Percentiles rank a stretch among this genome's conserved stretches.
Conservation (phyloP, 1,284 basidiomycete genomes). For the Ceratobasidium sp. region DNA sequence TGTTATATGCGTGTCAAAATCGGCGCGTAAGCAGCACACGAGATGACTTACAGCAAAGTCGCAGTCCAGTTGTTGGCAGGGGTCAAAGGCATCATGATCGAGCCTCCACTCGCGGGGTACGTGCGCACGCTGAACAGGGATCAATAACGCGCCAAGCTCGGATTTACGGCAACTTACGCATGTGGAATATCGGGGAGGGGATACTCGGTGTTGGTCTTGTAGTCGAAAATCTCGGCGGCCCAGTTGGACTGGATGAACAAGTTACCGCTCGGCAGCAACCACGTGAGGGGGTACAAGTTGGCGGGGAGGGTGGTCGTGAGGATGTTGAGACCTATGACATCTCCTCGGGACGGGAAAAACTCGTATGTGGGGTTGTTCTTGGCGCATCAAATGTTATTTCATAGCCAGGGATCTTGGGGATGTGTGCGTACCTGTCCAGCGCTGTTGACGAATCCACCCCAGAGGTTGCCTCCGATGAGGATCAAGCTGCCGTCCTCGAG, state of each 20-base stretch:
- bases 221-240: constrained; percentile 60
- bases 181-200: constrained; percentile 35
- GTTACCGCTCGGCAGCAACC: constrained; percentile 82
- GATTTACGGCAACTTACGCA: constrained; percentile 50
- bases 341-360: constrained; percentile 77
- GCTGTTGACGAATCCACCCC: constrained; percentile 83
- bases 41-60: constrained; percentile 56
- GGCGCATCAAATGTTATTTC: neutral
- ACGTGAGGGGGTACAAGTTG: constrained; percentile 88
- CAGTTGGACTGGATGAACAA: constrained; percentile 84
- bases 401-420: neutral
- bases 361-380: constrained; percentile 83
- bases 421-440: constrained; percentile 73
- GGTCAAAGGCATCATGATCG: constrained; percentile 88
- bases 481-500: constrained; percentile 56
- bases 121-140: constrained; percentile 61
- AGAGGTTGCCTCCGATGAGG: constrained; percentile 65
- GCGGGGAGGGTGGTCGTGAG: constrained; percentile 83
- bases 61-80: constrained; percentile 86
- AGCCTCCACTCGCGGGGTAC: constrained; percentile 90
- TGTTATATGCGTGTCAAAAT: too few species aligned
- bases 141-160: constrained; percentile 59
- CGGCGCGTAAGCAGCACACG: too few species aligned
- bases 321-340: constrained; percentile 75
- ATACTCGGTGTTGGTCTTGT: constrained; percentile 60